Evolutionary conservation across 2,329 filamentous ascomycete genomes (phyloP), one percentile per base, ranked within the genome.

Genomic region (Zelopaecilomyces penicillatus): DNA sequence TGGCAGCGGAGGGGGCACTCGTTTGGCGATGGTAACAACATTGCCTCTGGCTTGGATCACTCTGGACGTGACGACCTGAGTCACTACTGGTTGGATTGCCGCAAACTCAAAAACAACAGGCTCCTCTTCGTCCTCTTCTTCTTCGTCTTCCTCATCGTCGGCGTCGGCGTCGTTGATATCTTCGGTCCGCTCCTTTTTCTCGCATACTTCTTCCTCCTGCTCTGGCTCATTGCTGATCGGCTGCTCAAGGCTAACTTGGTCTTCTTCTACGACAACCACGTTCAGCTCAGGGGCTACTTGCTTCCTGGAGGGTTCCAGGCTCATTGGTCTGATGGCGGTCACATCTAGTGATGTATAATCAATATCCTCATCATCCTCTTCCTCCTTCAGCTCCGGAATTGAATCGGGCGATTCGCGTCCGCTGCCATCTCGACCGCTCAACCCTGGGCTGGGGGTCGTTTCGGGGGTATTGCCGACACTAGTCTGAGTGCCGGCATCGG

Each of bases 21-120:
- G 78, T 66, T 91, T 94, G 9, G 86, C 81, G 47, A 96, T 95
- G 38, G 80, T 89, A 29, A 96, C 87, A 41, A 96, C 71, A 41
- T 84, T 83, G 27, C 88, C 87, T 57, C 86, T 84, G 34, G 80
- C 83, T 30, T 76, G 74, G 45, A 89, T 80, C 44, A 80, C 75
- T 43, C 84, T 79, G 2, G 84, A 80, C 3, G 77, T 75, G 39
- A 80, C 69, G 35, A 79, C 75, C 42, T 80, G 75, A 5, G 74
- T 71, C 35, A 61, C 57, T 11, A 78, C 67, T 11, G 75, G 74
- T 49, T 78, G 73, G 19, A 74, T 69, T 11, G 77, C 70, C 4
- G 74, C 79, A 42, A 87, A 76, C 55, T 87, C 82, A 48, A 82
- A 85, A 30, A 89, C 75, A 31, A 87, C 70, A 2, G 82, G 75